Conservation (phyloP, 2,329 filamentous ascomycete species). For the Fusarium circinatum region DNA sequence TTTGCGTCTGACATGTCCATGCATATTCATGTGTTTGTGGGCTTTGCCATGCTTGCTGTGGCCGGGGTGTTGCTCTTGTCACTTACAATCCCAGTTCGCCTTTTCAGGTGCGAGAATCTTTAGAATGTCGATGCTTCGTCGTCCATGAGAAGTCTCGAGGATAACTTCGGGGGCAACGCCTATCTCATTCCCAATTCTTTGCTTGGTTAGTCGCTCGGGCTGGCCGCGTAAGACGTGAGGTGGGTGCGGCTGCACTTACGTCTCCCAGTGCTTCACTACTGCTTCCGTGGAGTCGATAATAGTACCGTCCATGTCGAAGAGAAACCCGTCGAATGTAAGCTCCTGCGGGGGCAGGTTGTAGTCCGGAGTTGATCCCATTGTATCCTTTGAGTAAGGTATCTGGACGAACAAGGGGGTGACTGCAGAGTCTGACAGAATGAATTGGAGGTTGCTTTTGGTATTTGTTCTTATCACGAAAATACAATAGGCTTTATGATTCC, state of each 20-base stretch:
- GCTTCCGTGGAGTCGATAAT: slow-evolving; percentile 85
- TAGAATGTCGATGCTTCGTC: slow-evolving; percentile 87
- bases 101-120: slow-evolving; percentile 82
- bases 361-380: slow-evolving; percentile 50
- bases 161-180: slow-evolving; percentile 87
- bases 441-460: background rate
- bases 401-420: background rate
- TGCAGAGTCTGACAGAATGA: background rate
- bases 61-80: background rate
- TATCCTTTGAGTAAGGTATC: slow-evolving; percentile 1
- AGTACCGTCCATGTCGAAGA: slow-evolving; percentile 85
- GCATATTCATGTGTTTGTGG: background rate
- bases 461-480: background rate
- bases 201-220: background rate
- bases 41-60: background rate
- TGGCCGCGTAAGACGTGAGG: background rate
- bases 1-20: background rate
- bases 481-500: background rate
- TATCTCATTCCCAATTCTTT: slow-evolving; percentile 82
- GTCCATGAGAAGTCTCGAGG: slow-evolving; percentile 89
- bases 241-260: slow-evolving; percentile 55
- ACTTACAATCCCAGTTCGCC: slow-evolving; percentile 93
- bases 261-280: slow-evolving; percentile 81
- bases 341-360: slow-evolving; percentile 58
- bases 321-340: slow-evolving; percentile 64